Percentiles rank a stretch among this genome's conserved stretches.
These are phyloP conservation scores for Nicotiana attenuata DNA, from an alignment of 257 asterid genomes.

Conservation along the genomic window DNA sequence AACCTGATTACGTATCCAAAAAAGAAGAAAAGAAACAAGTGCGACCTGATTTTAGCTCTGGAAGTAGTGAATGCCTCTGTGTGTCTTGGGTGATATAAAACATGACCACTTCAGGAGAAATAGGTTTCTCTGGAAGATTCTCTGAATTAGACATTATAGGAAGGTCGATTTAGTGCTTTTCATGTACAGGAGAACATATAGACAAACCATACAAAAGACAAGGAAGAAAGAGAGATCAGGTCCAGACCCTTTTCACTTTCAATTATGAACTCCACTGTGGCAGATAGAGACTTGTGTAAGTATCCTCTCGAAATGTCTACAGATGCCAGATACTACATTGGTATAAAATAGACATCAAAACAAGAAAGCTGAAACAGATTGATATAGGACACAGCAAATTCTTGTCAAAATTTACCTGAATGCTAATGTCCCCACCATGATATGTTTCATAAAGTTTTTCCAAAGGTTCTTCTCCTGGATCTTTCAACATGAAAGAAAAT, in stretches of 20 bases:
- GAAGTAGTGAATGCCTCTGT: conserved; percentile 69
- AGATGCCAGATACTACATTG: conserved; percentile 59
- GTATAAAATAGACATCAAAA: conserved; percentile 31
- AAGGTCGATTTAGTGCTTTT: conserved; percentile 18
- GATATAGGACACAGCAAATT: conserved; percentile 3
- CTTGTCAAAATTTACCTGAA: conserved; percentile 47
- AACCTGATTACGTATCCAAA: background rate
- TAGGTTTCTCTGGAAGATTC: conserved; percentile 51
- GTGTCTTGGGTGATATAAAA: conserved; percentile 87
- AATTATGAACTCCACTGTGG: conserved; percentile 63
- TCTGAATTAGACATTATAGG: conserved; percentile 35
- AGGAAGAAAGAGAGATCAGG: background rate
- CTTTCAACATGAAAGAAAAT: conserved; percentile 61
- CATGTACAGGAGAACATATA: conserved; percentile 11
- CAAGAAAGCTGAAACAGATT: conserved; percentile 11
- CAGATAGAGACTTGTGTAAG: conserved; percentile 66
- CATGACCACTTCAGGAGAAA: conserved; percentile 67
- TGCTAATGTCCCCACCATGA: conserved; percentile 73
- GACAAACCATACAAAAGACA: background rate
- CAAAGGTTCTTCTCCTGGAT: conserved; percentile 38
- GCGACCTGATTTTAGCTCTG: conserved; percentile 68
- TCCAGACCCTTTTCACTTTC: conserved; percentile 60
- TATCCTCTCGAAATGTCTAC: conserved; percentile 75
- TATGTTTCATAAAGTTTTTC: conserved; percentile 73
- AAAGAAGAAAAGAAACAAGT: background rate